Evolutionary conservation across 345 rosid genomes (phyloP).

Genomic region (Eucalyptus tenuipes): DNA sequence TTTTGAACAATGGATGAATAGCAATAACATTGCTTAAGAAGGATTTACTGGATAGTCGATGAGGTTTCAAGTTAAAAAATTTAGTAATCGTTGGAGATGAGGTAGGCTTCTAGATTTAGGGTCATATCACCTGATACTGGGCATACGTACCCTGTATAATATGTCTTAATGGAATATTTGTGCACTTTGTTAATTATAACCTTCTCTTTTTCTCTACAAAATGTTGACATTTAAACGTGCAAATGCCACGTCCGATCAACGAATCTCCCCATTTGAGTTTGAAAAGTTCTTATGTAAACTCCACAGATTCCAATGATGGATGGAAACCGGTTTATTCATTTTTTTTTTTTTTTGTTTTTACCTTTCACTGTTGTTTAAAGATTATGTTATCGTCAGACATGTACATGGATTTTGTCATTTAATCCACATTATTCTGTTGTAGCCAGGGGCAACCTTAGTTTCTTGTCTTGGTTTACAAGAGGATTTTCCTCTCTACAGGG

Average conservation of each 20-base stretch:
- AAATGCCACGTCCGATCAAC: background rate
- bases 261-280: background rate
- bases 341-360: no score
- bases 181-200: background rate
- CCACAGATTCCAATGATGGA: background rate
- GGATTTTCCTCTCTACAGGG: no score
- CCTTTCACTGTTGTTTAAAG: background rate
- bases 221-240: background rate
- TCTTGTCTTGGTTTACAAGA: no score
- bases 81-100: background rate
- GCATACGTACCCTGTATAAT: fast-evolving
- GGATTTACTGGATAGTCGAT: no score
- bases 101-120: background rate
- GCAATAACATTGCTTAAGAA: no score
- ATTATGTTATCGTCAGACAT: no score
- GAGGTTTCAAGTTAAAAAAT: no score
- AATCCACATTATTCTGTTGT: background rate
- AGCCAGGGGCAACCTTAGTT: no score
- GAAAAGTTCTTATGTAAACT: background rate
- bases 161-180: background rate
- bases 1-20: no score
- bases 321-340: background rate
- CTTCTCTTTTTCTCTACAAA: background rate
- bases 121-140: background rate
- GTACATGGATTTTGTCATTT: background rate